Base-by-base conservation (phyloP, 371 early-diverging fungal genomes). In the Mortierella sp. region DNA sequence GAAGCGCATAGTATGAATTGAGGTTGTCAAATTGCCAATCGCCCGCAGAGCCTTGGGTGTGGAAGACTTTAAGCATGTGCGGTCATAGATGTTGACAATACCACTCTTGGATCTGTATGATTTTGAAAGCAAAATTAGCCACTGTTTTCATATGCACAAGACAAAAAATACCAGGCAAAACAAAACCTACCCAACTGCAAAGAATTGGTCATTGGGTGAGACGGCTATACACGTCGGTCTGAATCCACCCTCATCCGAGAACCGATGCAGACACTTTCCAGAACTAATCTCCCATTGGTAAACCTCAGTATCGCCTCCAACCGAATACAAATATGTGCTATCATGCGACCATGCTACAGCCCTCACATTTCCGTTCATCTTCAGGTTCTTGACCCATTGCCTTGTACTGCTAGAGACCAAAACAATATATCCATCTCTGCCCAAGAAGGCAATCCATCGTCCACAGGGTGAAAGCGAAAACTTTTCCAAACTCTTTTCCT, bases 41-140 rank as follows among this genome's bases (percentile, higher is more conserved):
- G 93, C 75, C 70, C 97, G 96, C 72, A 91, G 71, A 30, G 97
- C 94, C 55, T 86, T 86, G n/a, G 96, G 95, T 14, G 59, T 77
- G 8, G 83, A 72, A 14, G 85, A 78, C 22, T 78, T 49, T 47
- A 88, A 78, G 32, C 86, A 87, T 30, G 86, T 75, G 57, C 80
- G 76, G 62, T 93, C 90, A 85, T 97, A 97, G 8, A 98, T 72
- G 80, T 97, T 97, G 62, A 97, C 97, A 40, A 97, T 85, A 62
- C 98, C 98, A 28, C 94, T 81, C 61, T 86, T 77, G 10, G 95
- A 94, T 28, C 94, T 91, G 72, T n/a, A 24, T 39, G 26, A 10
- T 43, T 43, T 14, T 14, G 43, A 72, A 22, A 40, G 30, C 9
- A 58, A 61, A 32, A n/a, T 51, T 59, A 69, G 22, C 28, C 16